Evolutionary conservation across 2,329 filamentous ascomycete genomes (phyloP).

Genomic region (Colletotrichum somersetense): DNA sequence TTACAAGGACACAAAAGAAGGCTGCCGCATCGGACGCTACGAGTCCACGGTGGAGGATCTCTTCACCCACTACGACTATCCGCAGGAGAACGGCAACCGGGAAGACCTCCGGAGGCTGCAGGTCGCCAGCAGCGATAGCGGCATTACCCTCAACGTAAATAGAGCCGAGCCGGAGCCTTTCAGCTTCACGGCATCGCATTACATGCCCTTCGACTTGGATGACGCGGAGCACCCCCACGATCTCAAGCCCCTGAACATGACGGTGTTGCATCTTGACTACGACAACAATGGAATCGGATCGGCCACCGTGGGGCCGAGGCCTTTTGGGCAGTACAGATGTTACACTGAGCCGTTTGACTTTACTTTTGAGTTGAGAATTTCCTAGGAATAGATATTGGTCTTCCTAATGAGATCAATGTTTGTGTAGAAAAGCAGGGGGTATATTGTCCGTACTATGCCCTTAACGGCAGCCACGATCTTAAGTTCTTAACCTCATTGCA

Average conservation of each 20-base stretch:
- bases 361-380: constrained; percentile 37
- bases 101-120: constrained; percentile 62
- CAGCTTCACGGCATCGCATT: constrained; percentile 59
- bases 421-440: neutral
- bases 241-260: constrained; percentile 54
- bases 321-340: constrained; percentile 41
- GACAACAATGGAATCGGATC: constrained; percentile 59
- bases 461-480: too few species aligned
- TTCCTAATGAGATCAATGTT: too few species aligned
- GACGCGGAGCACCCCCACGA: constrained; percentile 62
- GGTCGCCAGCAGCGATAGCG: constrained; percentile 37
- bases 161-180: constrained; percentile 35
- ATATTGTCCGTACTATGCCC: too few species aligned
- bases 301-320: constrained; percentile 57
- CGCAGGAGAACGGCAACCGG: constrained; percentile 66
- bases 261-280: constrained; percentile 57
- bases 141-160: constrained; percentile 34
- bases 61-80: constrained; percentile 63
- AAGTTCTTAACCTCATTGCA: too few species aligned
- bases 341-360: constrained; percentile 47
- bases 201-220: constrained; percentile 54
- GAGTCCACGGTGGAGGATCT: constrained; percentile 54
- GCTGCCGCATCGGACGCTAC: constrained; percentile 57
- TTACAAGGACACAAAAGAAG: constrained; percentile 64
- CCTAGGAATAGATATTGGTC: neutral